A percentile compares a stretch with the other conserved stretches of the same genome.
phyloP scores from a whole-genome alignment of 768 basidiomycete species.

The Gautieria morchelliformis region DNA sequence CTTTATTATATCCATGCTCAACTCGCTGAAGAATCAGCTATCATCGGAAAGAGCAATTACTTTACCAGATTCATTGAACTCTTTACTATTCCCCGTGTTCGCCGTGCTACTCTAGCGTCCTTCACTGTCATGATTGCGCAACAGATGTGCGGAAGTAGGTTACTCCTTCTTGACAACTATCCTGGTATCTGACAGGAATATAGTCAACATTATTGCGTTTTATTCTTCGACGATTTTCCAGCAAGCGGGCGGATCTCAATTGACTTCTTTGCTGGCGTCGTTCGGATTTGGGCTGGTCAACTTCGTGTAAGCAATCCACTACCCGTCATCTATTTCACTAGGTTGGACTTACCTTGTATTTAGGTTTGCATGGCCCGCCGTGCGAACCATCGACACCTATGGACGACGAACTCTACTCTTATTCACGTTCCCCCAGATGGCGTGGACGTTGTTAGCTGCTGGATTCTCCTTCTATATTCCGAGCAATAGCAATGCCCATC shows the following conservation, averaged over 20 bases:
- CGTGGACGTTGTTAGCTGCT: conserved; percentile 61
- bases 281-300: conserved; percentile 62
- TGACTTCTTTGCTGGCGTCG: conserved; percentile 44
- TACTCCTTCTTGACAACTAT: neutral
- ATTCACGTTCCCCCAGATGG: conserved; percentile 77
- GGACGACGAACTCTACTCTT: conserved; percentile 71
- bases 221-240: conserved; percentile 30
- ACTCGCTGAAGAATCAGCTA: conserved; percentile 22
- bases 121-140: conserved; percentile 27
- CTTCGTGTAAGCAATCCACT: conserved; percentile 46
- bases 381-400: conserved; percentile 50
- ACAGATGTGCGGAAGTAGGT: conserved; percentile 21
- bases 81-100: conserved; percentile 28
- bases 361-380: conserved; percentile 16
- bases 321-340: conserved; percentile 45
- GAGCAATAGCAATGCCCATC: conserved; percentile 22
- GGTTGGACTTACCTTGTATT: conserved; percentile 23
- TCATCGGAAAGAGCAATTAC: conserved; percentile 21
- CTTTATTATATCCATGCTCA: conserved; percentile 29
- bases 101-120: conserved; percentile 26
- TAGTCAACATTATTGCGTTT: conserved; percentile 29
- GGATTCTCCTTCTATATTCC: conserved; percentile 62
- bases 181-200: neutral
- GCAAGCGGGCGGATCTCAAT: conserved; percentile 21
- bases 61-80: conserved; percentile 25